Evolutionary conservation across 148 eudicot species (phyloP).

Genomic region (Chenopodium album): DNA sequence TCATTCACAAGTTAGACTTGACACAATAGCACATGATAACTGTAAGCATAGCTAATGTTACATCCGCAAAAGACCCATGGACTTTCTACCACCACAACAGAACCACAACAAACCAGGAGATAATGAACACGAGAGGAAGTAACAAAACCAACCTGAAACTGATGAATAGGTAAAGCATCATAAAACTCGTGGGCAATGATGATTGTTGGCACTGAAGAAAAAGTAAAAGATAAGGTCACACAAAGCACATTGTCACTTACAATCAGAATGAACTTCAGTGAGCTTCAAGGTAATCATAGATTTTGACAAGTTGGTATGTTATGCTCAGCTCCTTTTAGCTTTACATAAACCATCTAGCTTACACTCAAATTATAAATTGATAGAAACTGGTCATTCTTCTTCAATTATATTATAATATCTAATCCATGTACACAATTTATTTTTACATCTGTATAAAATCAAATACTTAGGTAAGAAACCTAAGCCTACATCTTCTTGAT

Average conservation of each 20-base stretch:
- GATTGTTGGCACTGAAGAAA: slow-evolving; percentile 72
- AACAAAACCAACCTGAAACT: slow-evolving; percentile 71
- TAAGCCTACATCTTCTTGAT: not conserved
- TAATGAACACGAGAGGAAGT: not conserved
- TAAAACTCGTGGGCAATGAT: slow-evolving; percentile 90
- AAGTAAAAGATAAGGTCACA: slow-evolving; percentile 11
- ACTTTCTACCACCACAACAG: not conserved
- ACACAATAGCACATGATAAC: not conserved
- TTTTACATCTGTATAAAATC: not conserved
- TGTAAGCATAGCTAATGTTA: too few species aligned
- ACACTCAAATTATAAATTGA: not conserved
- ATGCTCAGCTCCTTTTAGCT: not conserved
- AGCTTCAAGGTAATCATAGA: not conserved
- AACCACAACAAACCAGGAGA: not conserved
- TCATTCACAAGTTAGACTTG: not conserved
- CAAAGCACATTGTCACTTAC: not conserved
- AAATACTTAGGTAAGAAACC: not conserved
- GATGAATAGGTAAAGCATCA: slow-evolving; percentile 96
- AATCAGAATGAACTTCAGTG: not conserved
- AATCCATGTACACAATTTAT: not conserved
- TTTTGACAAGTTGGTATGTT: not conserved
- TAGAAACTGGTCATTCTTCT: not conserved
- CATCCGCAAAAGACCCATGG: not conserved
- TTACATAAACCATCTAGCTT: not conserved
- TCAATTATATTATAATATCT: not conserved